phyloP scores from a whole-genome alignment of 1,284 basidiomycete genomes.

The Rhodofomes roseus region DNA sequence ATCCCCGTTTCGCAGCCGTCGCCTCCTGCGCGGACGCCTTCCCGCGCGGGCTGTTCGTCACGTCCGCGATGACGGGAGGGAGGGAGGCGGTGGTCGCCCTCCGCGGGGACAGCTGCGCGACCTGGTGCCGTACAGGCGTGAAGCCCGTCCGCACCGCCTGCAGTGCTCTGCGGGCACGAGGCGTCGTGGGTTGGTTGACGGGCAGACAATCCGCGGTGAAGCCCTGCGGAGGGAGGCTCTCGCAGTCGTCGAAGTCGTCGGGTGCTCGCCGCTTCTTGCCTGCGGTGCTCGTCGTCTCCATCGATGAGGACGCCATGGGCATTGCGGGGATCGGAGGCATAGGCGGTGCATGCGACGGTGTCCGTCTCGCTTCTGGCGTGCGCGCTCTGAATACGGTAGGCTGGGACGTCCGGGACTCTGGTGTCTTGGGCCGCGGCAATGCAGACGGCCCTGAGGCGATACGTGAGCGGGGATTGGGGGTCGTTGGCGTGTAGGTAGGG shows the following conservation, averaged over 20 bases:
- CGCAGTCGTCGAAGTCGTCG: conserved; percentile 64
- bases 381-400: conserved; percentile 46
- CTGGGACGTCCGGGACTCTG: conserved; percentile 39
- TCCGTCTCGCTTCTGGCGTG: conserved; percentile 38
- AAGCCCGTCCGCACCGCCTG: conserved; percentile 62
- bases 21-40: conserved; percentile 22
- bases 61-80: conserved; percentile 45
- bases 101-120: conserved; percentile 23
- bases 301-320: conserved; percentile 20
- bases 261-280: conserved; percentile 70
- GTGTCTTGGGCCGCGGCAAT: conserved; percentile 47
- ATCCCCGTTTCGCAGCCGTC: conserved; percentile 25
- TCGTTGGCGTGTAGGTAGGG: conserved; percentile 18
- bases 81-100: conserved; percentile 23
- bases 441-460: conserved; percentile 42
- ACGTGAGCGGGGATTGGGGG: conserved; percentile 29
- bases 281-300: conserved; percentile 5
- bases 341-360: conserved; percentile 6
- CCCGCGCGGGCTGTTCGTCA: conserved; percentile 61
- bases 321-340: conserved; percentile 7
- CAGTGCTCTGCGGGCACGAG: conserved; percentile 51
- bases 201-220: conserved; percentile 51
- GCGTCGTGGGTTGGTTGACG: conserved; percentile 42
- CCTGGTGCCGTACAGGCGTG: conserved; percentile 59
- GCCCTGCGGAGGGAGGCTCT: conserved; percentile 52